A percentile compares a stretch with the other conserved stretches of the same genome.
These are phyloP conservation scores for Medicago lupulina DNA, from an alignment of 306 rosid genomes.

Conservation along the genomic window DNA sequence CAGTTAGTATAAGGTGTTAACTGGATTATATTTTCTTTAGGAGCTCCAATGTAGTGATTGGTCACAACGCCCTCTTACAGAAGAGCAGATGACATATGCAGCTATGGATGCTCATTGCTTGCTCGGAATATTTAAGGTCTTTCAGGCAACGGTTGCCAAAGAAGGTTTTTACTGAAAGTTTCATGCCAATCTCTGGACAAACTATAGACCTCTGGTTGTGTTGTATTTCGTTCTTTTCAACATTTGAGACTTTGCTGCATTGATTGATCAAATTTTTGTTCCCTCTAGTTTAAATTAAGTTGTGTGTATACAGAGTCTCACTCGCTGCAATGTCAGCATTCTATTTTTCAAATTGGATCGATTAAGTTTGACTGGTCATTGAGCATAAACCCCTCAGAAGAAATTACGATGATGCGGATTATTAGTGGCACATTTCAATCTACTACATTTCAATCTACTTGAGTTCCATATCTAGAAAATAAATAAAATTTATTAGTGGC, in stretches of 20 bases:
- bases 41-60: conserved; percentile 99
- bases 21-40: conserved; percentile 61
- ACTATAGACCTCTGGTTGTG: conserved; percentile 12
- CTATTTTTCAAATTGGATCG: conserved; percentile 8
- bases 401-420: background rate
- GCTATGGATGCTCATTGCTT: conserved; percentile 96
- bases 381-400: background rate
- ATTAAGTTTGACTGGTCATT: conserved; percentile 18
- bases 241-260: conserved; percentile 9
- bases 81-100: conserved; percentile 84
- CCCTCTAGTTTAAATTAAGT: conserved; percentile 18
- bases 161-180: conserved; percentile 63
- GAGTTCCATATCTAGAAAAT: background rate
- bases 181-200: conserved; percentile 29
- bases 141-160: conserved; percentile 62
- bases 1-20: conserved; percentile 44
- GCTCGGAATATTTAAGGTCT: conserved; percentile 77
- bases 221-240: conserved; percentile 27
- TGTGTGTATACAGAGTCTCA: conserved; percentile 5
- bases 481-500: background rate
- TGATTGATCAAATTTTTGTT: conserved; percentile 22
- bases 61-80: conserved; percentile 94
- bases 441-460: background rate
- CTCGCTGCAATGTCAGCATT: conserved; percentile 13
- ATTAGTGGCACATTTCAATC: background rate